These are phyloP conservation scores for Pichia sp. DNA, from an alignment of 1,139 yeast genomes.

Conservation along the genomic window DNA sequence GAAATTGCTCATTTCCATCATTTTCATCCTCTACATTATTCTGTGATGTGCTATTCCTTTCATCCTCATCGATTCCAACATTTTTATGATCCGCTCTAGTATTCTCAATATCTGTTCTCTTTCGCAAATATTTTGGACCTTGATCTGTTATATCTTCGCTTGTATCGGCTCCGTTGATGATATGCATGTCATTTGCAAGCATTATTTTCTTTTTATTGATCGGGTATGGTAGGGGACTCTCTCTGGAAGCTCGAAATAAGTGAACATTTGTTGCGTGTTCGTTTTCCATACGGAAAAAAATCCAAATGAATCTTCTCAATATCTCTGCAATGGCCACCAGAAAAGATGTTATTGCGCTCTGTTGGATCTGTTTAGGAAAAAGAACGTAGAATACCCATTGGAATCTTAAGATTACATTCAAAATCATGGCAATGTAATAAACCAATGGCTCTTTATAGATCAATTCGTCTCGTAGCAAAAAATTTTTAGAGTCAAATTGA, in stretches of 20 bases:
- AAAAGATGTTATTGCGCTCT: slow-evolving; percentile 86
- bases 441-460: slow-evolving; percentile 49
- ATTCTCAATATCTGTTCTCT: background rate
- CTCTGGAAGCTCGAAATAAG: slow-evolving; percentile 78
- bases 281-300: slow-evolving; percentile 86
- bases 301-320: slow-evolving; percentile 78
- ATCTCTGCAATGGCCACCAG: slow-evolving; percentile 76
- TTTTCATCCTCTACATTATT: no score
- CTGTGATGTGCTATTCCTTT: no score
- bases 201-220: slow-evolving; percentile 17
- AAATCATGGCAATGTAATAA: slow-evolving; percentile 68
- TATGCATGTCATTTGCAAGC: background rate
- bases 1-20: no score
- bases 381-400: slow-evolving; percentile 84
- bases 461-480: slow-evolving; percentile 62
- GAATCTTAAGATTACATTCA: slow-evolving; percentile 69
- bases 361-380: slow-evolving; percentile 70
- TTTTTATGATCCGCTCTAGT: no score
- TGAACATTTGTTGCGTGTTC: slow-evolving; percentile 90
- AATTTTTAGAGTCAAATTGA: slow-evolving; percentile 53
- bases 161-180: background rate
- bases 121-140: background rate
- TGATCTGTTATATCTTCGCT: slow-evolving; percentile 10
- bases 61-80: no score
- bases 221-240: slow-evolving; percentile 76